Evolutionary conservation across 441 rosid species (phyloP).

Genomic region (Pelargonium citronellum): DNA sequence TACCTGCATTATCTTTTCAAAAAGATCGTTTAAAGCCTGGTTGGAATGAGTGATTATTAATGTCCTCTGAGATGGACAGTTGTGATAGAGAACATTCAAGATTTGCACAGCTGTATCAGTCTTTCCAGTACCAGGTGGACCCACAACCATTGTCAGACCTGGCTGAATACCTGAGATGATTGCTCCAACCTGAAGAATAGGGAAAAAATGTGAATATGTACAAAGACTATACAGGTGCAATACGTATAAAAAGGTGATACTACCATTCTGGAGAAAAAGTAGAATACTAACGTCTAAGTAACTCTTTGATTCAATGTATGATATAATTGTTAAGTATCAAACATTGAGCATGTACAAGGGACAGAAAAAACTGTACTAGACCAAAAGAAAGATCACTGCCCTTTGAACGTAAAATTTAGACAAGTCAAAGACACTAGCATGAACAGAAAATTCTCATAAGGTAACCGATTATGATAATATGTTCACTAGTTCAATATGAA

Average conservation of each 20-base stretch:
- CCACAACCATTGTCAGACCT: slow-evolving; percentile 96
- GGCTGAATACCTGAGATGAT: slow-evolving; percentile 96
- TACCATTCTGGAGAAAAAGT: neutral
- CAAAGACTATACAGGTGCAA: neutral
- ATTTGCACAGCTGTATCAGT: slow-evolving; percentile 99
- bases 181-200: slow-evolving; percentile 68
- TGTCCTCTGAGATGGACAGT: slow-evolving; percentile 96
- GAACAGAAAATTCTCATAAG: neutral
- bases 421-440: slow-evolving; percentile 8
- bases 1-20: slow-evolving; percentile 99
- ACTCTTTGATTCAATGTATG: neutral
- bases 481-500: neutral
- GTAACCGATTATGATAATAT: neutral
- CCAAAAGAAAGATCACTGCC: neutral
- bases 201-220: slow-evolving; percentile 12
- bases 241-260: neutral
- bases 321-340: neutral
- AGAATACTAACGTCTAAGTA: neutral
- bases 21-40: slow-evolving; percentile 94
- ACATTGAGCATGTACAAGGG: neutral
- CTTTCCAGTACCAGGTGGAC: slow-evolving; percentile 99
- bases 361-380: neutral
- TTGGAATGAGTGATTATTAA: slow-evolving; percentile 94
- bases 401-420: neutral
- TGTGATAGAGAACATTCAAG: slow-evolving; percentile 89